phyloP scores from a whole-genome alignment of 371 early-diverging fungal species.

The Syncephalastrum sp. region DNA sequence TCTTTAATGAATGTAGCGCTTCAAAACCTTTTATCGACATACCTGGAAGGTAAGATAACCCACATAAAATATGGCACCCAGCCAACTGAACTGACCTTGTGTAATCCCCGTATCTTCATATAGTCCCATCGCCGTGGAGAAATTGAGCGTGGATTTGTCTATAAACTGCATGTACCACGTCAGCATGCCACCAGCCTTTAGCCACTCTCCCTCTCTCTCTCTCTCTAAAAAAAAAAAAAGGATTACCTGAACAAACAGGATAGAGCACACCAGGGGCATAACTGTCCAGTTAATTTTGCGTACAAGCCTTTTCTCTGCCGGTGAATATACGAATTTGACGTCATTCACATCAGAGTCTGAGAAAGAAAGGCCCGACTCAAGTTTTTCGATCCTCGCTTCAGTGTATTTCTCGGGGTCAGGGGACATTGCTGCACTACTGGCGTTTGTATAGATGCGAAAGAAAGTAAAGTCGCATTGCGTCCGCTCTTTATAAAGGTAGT shows the following conservation, averaged over 20 bases:
- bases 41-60: constrained; percentile 36
- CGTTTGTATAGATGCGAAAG: no score
- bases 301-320: constrained; percentile 16
- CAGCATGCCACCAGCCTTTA: background rate
- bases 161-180: constrained; percentile 19
- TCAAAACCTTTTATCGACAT: background rate
- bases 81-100: constrained; percentile 22
- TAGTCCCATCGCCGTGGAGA: constrained; percentile 30
- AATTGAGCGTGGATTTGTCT: constrained; percentile 35
- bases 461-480: no score
- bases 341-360: background rate
- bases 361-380: no score
- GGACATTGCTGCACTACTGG: no score
- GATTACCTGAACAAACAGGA: constrained; percentile 22
- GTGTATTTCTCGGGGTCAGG: no score
- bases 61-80: constrained; percentile 36
- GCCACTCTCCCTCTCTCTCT: background rate
- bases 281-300: constrained; percentile 16
- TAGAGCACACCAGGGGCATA: constrained; percentile 17
- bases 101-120: constrained; percentile 25
- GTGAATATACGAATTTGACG: constrained; percentile 6
- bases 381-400: no score
- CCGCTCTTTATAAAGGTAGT: no score
- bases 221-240: background rate
- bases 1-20: background rate